Evolutionary conservation across 495 filamentous ascomycete genomes (phyloP), one percentile per base, ranked within the genome.

Genomic region (Aspergillus ostianus): DNA sequence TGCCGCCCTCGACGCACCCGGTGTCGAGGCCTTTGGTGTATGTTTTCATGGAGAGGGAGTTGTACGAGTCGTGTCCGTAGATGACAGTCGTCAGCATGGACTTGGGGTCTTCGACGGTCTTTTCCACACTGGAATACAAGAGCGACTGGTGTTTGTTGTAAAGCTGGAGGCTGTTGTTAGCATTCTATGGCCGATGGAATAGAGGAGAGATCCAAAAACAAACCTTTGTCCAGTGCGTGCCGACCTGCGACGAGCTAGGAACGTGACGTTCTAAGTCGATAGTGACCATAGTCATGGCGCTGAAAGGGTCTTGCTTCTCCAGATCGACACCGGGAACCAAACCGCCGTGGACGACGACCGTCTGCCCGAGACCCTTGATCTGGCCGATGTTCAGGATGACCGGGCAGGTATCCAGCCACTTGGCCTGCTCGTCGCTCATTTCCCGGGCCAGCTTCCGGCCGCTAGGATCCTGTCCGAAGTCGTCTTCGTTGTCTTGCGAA

Each of bases 271-370:
- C 70, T 44, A 82, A 63, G 67, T 88, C 82, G 48, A 97, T 85
- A 4, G 85, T 90, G 51, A 90, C 85, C 92, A 98, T 96, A 65
- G 89, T 93, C 92, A 98, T 97, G 15, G 88, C 87, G 48, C 85
- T 84, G 65, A 83, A 84, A 0, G 92, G 87, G 73, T 96, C 90
- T 64, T 96, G 90, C 56, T 82, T 77, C 52, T 88, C 80, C 4
- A 96, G 77, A 0, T 80, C 70, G 7, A 96, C 77, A 0, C 83
- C 88, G 0, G 93, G 90, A 0, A 92, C 84, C 2, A 97, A 70
- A 1, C 94, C 94, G 0, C 82, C 94, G 76, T 98, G 94, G 4
- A 92, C 92, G 48, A 94, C 85, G 3, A 87, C 77, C 0, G 93
- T 75, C 30, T 87, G 77, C 5, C 78, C 78, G 69, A 92, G 71